These are phyloP conservation scores for Monosporozyma aerobia DNA, from an alignment of 805 yeast species.

Conservation along the genomic window DNA sequence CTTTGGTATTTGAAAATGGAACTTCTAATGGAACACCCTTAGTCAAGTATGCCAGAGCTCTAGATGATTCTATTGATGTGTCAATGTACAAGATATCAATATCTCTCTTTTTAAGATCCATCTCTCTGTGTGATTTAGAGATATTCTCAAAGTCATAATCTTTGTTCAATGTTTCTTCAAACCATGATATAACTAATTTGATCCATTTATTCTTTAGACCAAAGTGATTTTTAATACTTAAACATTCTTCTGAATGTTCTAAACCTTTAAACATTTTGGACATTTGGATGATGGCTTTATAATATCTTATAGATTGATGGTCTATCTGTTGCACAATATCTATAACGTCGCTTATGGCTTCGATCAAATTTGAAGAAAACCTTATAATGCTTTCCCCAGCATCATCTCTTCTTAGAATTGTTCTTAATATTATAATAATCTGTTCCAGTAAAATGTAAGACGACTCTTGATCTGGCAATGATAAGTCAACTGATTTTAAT, in stretches of 20 bases:
- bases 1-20: conserved; percentile 42
- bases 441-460: conserved; percentile 37
- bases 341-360: conserved; percentile 25
- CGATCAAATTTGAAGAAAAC: conserved; percentile 26
- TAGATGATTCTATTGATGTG: conserved; percentile 50
- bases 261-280: conserved; percentile 22
- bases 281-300: conserved; percentile 21
- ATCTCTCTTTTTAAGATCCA: conserved; percentile 31
- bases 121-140: conserved; percentile 22
- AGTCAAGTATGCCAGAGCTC: conserved; percentile 45
- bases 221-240: conserved; percentile 34
- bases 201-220: conserved; percentile 39
- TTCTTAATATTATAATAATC: conserved; percentile 36
- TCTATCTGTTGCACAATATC: conserved; percentile 14
- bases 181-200: conserved; percentile 41
- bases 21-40: conserved; percentile 47
- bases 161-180: conserved; percentile 39
- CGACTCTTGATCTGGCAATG: conserved; percentile 11
- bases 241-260: conserved; percentile 14
- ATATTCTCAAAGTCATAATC: conserved; percentile 26
- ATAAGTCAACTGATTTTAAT: conserved; percentile 14
- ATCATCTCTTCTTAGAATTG: conserved; percentile 25
- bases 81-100: conserved; percentile 42
- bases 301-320: conserved; percentile 11
- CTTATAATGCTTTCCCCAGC: conserved; percentile 18